A percentile compares a stretch with the other conserved stretches of the same genome.
These are phyloP conservation scores for Xylariaceae sp. DNA, from an alignment of 2,329 filamentous ascomycete species.

Conservation along the genomic window DNA sequence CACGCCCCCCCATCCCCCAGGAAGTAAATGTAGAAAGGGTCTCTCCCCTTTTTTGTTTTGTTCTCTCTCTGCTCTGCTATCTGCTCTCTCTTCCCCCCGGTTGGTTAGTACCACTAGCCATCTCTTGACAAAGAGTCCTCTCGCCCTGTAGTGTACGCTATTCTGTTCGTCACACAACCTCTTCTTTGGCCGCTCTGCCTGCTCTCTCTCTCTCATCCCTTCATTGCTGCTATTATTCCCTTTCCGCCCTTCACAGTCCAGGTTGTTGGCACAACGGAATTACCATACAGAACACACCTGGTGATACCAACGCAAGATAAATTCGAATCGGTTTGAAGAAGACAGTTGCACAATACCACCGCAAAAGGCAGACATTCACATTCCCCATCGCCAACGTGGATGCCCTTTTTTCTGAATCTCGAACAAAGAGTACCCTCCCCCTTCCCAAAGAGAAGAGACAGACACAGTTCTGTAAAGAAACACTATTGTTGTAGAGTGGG, in stretches of 20 bases:
- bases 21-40: constrained; percentile 9
- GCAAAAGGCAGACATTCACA: constrained; percentile 2
- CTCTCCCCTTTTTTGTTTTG: constrained; percentile 15
- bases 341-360: not conserved
- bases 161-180: constrained; percentile 13
- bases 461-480: constrained; percentile 13
- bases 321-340: no score
- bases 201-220: constrained; percentile 9
- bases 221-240: no score
- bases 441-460: constrained; percentile 16
- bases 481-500: no score
- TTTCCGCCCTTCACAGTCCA: no score
- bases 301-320: no score
- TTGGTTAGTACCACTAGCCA: not conserved
- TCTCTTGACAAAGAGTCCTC: constrained; percentile 25
- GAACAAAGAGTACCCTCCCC: constrained; percentile 22
- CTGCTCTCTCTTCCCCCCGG: constrained; percentile 12
- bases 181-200: constrained; percentile 7
- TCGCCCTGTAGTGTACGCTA: constrained; percentile 11
- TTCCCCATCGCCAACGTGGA: not conserved
- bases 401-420: constrained; percentile 12
- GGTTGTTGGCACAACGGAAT: no score
- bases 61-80: constrained; percentile 18
- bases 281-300: no score
- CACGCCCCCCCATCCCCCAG: constrained; percentile 16